A percentile compares a stretch with the other conserved stretches of the same genome.
Conservation (phyloP, 306 rosid genomes). For the Prunus kanzakura region DNA sequence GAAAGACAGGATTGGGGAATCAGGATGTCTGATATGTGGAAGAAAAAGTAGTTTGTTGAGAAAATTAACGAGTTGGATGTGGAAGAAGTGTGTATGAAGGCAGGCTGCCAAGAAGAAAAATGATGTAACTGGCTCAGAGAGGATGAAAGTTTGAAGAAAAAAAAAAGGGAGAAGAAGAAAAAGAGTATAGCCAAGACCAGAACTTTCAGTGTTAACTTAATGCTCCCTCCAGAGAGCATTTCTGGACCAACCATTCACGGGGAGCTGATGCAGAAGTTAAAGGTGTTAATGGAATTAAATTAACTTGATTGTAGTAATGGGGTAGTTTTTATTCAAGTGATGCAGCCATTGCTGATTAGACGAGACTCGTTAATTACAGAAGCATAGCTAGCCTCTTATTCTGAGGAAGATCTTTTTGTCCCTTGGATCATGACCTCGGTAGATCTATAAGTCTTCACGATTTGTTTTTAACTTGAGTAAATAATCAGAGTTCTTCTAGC, state of each 20-base stretch:
- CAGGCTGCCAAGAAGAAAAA: neutral
- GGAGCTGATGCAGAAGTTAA: neutral
- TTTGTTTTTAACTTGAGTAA: neutral
- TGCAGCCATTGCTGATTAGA: neutral
- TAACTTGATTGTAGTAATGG: neutral
- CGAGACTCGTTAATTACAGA: neutral
- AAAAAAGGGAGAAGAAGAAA: neutral
- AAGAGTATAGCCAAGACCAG: neutral
- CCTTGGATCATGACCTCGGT: neutral
- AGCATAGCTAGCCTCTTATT: neutral
- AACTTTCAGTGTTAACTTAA: neutral
- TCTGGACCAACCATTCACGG: neutral
- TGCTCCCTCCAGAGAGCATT: no score
- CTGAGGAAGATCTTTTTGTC: neutral
- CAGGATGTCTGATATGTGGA: neutral
- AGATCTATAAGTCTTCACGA: neutral
- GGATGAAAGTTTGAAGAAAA: neutral
- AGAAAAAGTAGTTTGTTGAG: neutral
- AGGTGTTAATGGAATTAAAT: neutral
- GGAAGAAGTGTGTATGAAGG: neutral
- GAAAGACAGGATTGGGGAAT: neutral
- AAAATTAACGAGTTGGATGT: neutral
- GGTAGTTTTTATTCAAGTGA: neutral
- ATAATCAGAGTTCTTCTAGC: neutral
- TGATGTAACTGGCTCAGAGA: neutral